Conservation (phyloP, 2,329 filamentous ascomycete genomes). For the Sarocladiaceae sp. region DNA sequence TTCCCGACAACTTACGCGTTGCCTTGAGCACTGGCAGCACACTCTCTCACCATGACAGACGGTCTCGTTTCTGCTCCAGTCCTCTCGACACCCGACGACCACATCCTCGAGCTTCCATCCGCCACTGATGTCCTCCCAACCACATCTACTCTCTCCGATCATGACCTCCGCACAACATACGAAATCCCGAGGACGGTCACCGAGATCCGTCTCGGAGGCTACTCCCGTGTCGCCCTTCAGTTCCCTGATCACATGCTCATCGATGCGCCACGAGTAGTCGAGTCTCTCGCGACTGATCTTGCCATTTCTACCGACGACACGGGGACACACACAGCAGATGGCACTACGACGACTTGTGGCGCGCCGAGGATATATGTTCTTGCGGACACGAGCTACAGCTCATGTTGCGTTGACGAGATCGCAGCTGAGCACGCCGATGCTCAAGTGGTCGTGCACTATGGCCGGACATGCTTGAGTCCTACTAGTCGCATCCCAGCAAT, state of each 20-base stretch:
- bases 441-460: constrained; percentile 91
- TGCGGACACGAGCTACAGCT: constrained; percentile 93
- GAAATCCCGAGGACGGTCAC: constrained; percentile 76
- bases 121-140: constrained; percentile 22
- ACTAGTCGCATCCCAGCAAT: constrained; percentile 83
- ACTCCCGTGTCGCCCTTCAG: constrained; percentile 80
- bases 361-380: constrained; percentile 68
- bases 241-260: constrained; percentile 91
- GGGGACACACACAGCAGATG: constrained; percentile 10
- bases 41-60: constrained; percentile 32
- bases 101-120: constrained; percentile 50
- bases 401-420: constrained; percentile 95
- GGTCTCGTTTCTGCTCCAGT: constrained; percentile 49
- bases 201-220: constrained; percentile 69
- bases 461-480: constrained; percentile 85
- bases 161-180: constrained; percentile 73
- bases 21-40: not conserved
- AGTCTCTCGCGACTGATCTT: constrained; percentile 37
- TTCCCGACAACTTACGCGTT: not conserved
- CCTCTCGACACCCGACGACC: constrained; percentile 60
- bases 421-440: constrained; percentile 91
- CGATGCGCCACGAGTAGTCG: constrained; percentile 78
- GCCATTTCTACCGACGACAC: not conserved
- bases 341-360: constrained; percentile 13
- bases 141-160: constrained; percentile 44